phyloP scores from a whole-genome alignment of 2,329 filamentous ascomycete genomes.

The Pezicula rhizophila region DNA sequence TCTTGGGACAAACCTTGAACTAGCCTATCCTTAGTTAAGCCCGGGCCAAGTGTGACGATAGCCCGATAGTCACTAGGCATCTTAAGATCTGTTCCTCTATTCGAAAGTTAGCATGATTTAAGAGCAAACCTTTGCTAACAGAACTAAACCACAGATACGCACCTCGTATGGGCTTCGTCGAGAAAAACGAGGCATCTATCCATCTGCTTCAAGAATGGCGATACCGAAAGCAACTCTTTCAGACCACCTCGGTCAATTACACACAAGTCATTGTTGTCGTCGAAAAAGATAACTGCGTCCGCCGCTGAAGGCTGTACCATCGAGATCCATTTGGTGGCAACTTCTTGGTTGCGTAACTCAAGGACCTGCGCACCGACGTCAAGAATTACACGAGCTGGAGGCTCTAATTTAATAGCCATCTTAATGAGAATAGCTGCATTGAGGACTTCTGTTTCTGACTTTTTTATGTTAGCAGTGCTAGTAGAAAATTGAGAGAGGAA shows the following conservation, averaged over 20 bases:
- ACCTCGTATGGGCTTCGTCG: conserved; percentile 61
- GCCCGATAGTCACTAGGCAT: conserved; percentile 53
- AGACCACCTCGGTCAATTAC: conserved; percentile 44
- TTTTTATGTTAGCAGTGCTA: conserved; percentile 6
- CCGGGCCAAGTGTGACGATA: conserved; percentile 59
- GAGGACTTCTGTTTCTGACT: conserved; percentile 8
- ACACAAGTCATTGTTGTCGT: conserved; percentile 46
- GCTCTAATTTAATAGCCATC: conserved; percentile 33
- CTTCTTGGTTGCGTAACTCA: conserved; percentile 50
- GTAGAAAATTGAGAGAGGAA: no score
- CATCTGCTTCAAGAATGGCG: conserved; percentile 50
- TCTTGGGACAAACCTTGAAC: conserved; percentile 50
- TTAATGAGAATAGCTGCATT: conserved; percentile 39
- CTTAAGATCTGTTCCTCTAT: conserved; percentile 55
- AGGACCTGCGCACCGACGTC: conserved; percentile 68
- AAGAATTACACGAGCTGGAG: conserved; percentile 51
- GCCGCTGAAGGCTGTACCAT: conserved; percentile 13
- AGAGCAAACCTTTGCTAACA: no score
- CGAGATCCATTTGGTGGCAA: conserved; percentile 50
- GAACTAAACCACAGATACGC: no score
- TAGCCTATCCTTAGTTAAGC: conserved; percentile 59
- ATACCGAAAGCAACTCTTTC: conserved; percentile 46
- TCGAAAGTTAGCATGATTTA: no score
- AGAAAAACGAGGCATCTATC: conserved; percentile 59
- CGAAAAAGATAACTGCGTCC: conserved; percentile 51